Base-by-base conservation (phyloP, 2,329 filamentous ascomycete genomes). In the Alternaria brassicae region DNA sequence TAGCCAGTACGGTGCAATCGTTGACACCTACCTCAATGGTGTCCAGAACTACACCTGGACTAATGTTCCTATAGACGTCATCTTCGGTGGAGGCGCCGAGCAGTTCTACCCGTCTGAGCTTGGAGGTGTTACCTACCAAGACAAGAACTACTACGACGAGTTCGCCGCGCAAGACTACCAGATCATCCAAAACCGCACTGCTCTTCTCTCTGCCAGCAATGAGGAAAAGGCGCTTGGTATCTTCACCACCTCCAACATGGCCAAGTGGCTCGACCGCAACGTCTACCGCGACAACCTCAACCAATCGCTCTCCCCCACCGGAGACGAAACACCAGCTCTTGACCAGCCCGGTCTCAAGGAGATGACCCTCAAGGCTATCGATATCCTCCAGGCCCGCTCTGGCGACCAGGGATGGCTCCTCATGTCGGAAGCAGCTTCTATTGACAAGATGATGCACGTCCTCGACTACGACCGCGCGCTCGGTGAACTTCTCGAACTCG, bases 381-480 rank as follows among this genome's bases (percentile, higher is more conserved):
- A 94, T 59, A 87, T 94, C 53, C 85, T 95, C n/a, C 80, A 89
- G 76, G 83, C 83, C 37, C 81, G 81, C 58, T 87, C 88, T 27
- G 84, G 85, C 32, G 84, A 89, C 58, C 85, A 91, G 60, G 92
- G 92, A 6, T 96, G 90, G 85, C 92, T 95, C 83, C 84, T 96
- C 72, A 95, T 96, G 91, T 88, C 88, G 12, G 92, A 96, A 78
- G 92, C 89, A 25, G 92, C 92, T 15, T 91, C 88, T 2, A 91
- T 96, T 68, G 92, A 95, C 80, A 96, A 96, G 84, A 89, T 92
- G 84, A 95, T 96, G 91, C 92, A 96, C 80, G 77, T 66, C 1
- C 85, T 95, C 19, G 92, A 95, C 80, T 95, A 95, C 75, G 91
- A 95, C 79, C 90, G 92, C 53, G 90, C 92, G 1, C 87, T 96